Evolutionary conservation across 192 early-diverging fungal species (phyloP).

Genomic region (Linnemannia schmuckeri): DNA sequence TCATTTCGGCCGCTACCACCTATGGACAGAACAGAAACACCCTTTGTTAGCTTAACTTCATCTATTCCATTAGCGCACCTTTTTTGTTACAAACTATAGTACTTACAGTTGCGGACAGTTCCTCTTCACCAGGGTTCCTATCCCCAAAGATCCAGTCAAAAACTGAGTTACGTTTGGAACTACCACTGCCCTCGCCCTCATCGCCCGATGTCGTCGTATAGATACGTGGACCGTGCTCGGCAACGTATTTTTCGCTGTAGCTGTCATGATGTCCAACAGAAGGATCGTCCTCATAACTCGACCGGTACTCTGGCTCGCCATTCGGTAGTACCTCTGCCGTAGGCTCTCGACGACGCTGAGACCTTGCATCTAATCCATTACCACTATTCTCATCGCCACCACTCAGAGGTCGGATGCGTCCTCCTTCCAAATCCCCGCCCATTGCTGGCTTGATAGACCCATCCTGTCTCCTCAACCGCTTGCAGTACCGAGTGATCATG

Average conservation of each 20-base stretch:
- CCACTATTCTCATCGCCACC: neutral
- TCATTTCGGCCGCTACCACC: neutral
- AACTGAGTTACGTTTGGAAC: conserved; percentile 1
- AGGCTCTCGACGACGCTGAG: neutral
- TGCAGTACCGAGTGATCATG: neutral
- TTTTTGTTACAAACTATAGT: neutral
- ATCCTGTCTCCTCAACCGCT: neutral
- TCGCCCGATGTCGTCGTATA: neutral
- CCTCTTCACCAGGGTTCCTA: neutral
- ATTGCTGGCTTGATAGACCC: neutral
- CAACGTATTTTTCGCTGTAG: conserved; percentile 24
- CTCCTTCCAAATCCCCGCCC: neutral
- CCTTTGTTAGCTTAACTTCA: neutral
- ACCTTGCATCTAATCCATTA: neutral
- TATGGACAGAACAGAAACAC: neutral
- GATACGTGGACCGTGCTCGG: conserved; percentile 9
- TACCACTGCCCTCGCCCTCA: neutral
- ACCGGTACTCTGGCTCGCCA: conserved; percentile 7
- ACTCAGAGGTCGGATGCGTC: neutral
- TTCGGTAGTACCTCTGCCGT: neutral
- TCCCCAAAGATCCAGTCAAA: conserved; percentile 13
- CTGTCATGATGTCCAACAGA: conserved; percentile 26
- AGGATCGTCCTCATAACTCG: conserved; percentile 24
- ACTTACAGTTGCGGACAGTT: neutral
- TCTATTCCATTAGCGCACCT: neutral